phyloP scores from a whole-genome alignment of 1,139 yeast species.

The Torulaspora pretoriensis region DNA sequence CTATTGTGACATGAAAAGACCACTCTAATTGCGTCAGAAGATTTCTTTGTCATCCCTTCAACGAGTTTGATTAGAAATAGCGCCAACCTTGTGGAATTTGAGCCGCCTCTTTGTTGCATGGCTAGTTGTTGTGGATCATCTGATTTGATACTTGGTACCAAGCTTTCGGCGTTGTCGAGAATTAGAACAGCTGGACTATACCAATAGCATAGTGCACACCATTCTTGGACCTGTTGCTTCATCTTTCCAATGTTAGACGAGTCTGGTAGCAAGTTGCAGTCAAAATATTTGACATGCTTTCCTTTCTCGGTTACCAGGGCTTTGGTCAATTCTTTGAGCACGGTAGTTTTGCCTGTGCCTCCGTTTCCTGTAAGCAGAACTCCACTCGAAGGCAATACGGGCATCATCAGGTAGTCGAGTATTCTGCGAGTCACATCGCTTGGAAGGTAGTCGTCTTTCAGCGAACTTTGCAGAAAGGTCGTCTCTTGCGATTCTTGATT shows the following conservation, averaged over 20 bases:
- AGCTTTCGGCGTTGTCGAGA: conserved; percentile 75
- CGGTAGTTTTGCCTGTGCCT: conserved; percentile 75
- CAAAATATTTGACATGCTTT: conserved; percentile 44
- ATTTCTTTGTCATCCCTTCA: conserved; percentile 41
- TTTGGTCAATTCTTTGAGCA: conserved; percentile 44
- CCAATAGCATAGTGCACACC: conserved; percentile 68
- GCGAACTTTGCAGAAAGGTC: background rate
- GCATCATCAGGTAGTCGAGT: conserved; percentile 39
- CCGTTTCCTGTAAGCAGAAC: conserved; percentile 64
- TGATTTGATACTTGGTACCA: conserved; percentile 44
- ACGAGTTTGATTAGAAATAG: conserved; percentile 39
- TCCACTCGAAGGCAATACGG: conserved; percentile 37
- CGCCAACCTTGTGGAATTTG: conserved; percentile 35
- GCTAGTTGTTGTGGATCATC: conserved; percentile 22
- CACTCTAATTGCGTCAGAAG: conserved; percentile 26
- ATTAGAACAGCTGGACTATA: conserved; percentile 70
- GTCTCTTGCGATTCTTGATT: background rate
- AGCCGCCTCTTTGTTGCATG: conserved; percentile 27
- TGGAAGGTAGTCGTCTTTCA: background rate
- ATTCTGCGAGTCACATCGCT: conserved; percentile 41
- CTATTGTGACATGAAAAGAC: conserved; percentile 53
- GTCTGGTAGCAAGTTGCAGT: conserved; percentile 44
- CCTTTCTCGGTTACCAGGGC: conserved; percentile 42
- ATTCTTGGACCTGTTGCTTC: conserved; percentile 46
- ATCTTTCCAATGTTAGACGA: conserved; percentile 42